Percentiles rank a stretch among this genome's conserved stretches.
Conservation (phyloP, 495 filamentous ascomycete species). For the Aspergillus diversus region DNA sequence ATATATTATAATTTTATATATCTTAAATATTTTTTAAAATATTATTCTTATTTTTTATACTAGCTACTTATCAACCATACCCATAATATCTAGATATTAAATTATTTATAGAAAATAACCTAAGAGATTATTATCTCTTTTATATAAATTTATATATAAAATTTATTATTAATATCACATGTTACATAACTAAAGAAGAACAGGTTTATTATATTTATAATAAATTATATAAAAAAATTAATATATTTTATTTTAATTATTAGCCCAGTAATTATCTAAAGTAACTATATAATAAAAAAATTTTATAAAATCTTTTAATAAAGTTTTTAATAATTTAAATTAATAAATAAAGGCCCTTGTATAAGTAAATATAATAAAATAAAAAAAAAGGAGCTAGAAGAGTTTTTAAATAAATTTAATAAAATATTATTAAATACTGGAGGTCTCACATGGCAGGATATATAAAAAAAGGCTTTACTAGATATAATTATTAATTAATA, state of each 20-base stretch:
- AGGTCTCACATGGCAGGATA: not conserved
- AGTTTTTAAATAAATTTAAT: conserved; percentile 1
- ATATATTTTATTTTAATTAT: not conserved
- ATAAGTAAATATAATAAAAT: not conserved
- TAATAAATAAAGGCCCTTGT: not conserved
- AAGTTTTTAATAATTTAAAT: not conserved
- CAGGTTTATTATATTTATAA: not conserved
- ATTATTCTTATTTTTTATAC: not conserved
- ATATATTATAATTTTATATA: too few species aligned
- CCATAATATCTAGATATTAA: not conserved
- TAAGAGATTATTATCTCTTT: conserved; percentile 1
- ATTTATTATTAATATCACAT: not conserved
- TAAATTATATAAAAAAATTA: not conserved
- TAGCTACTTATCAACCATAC: not conserved
- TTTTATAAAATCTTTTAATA: not conserved
- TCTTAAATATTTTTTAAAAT: not conserved
- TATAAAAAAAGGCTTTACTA: not conserved
- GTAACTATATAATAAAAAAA: not conserved
- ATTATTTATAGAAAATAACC: not conserved
- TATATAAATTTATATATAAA: conserved; percentile 1
- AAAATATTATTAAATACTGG: not conserved
- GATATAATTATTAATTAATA: not conserved
- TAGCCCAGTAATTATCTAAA: not conserved
- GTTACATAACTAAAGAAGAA: not conserved
- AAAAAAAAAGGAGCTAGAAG: not conserved